phyloP scores from a whole-genome alignment of 73 alveolate species.

The Stentor coeruleus region DNA sequence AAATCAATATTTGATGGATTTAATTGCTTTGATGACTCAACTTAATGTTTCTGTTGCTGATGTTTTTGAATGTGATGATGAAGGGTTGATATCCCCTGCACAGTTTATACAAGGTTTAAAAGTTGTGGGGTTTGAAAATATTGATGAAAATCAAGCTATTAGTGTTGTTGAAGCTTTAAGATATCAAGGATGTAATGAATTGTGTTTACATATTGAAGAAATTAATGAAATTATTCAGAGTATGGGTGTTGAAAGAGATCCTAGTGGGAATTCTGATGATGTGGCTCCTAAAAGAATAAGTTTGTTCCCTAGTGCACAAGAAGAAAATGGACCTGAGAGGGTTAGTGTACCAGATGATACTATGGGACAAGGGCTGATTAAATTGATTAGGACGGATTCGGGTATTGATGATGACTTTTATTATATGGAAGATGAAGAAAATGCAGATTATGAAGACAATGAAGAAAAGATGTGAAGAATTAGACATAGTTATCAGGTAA shows the following conservation, averaged over 20 bases:
- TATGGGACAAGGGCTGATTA: not conserved
- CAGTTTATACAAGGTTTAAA: not conserved
- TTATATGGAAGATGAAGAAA: too few relatives aligned
- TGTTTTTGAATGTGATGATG: slow-evolving; percentile 4
- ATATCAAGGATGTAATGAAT: not conserved
- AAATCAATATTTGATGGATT: not conserved
- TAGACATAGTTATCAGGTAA: too few relatives aligned
- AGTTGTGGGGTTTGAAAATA: not conserved
- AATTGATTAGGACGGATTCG: not conserved
- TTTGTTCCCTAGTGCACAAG: too few relatives aligned
- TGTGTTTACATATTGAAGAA: not conserved
- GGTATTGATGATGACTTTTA: too few relatives aligned
- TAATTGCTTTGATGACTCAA: not conserved
- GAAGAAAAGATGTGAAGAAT: too few relatives aligned
- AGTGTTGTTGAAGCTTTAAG: not conserved
- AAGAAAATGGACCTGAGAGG: too few relatives aligned
- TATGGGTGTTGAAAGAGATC: too few relatives aligned
- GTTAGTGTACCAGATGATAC: too few relatives aligned
- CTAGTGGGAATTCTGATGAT: too few relatives aligned
- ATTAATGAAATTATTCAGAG: not conserved
- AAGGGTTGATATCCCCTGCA: slow-evolving; percentile 12
- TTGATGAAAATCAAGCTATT: not conserved
- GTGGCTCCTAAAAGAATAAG: too few relatives aligned
- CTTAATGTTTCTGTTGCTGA: not conserved
- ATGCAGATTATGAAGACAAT: too few relatives aligned